Conservation (phyloP, 73 alveolate species). For the Urostyla sp. region DNA sequence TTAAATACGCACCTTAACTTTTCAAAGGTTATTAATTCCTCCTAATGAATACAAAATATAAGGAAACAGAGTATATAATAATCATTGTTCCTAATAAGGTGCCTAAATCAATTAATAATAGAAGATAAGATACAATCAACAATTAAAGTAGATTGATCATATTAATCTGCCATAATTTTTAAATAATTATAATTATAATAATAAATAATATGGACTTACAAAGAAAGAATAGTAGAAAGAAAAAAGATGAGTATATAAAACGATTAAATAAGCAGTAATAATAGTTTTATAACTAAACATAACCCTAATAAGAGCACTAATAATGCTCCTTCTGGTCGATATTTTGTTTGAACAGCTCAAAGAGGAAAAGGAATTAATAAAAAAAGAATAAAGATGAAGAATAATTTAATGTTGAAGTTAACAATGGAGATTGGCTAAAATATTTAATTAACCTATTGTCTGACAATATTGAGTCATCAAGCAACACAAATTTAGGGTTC, state of each 20-base stretch:
- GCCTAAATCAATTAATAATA: not conserved
- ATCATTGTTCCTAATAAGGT: not conserved
- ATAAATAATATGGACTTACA: constrained; percentile 15
- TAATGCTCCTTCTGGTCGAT: not conserved
- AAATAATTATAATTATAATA: not conserved
- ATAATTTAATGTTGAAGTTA: not conserved
- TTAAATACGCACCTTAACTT: constrained; percentile 11
- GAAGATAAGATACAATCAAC: constrained; percentile 18
- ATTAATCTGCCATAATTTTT: not conserved
- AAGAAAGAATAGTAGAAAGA: not conserved
- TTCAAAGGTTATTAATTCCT: constrained; percentile 27
- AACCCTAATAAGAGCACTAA: not conserved
- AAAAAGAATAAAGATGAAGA: not conserved
- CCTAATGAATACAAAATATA: constrained; percentile 6
- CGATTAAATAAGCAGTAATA: not conserved
- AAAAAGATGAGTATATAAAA: constrained; percentile 11
- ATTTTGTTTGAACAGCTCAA: not conserved
- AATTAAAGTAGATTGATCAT: not conserved
- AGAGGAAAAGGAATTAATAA: not conserved
- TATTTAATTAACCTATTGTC: not conserved
- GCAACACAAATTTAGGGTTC: constrained; percentile 1
- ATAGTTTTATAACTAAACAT: not conserved
- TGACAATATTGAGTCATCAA: constrained; percentile 10
- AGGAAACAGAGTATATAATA: constrained; percentile 17
- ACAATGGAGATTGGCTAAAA: constrained; percentile 8